These are phyloP conservation scores for Croton laevigatus DNA, from an alignment of 441 rosid genomes.

Conservation along the genomic window DNA sequence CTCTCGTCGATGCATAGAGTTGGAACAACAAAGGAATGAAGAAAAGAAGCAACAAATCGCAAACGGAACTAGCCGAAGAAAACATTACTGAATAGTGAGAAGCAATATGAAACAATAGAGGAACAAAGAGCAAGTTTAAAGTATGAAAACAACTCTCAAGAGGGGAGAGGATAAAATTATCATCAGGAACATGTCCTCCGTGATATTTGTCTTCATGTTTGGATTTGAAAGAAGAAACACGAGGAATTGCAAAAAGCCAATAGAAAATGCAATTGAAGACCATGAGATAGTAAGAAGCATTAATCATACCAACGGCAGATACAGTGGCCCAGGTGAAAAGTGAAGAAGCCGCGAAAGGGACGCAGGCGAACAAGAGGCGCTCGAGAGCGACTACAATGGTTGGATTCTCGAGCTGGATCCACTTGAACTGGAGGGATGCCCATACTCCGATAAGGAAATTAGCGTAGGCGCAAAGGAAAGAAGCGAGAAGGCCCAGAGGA, in stretches of 20 bases:
- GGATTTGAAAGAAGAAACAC: slow-evolving; percentile 77
- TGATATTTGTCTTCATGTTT: slow-evolving; percentile 78
- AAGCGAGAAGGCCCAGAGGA: slow-evolving; percentile 58
- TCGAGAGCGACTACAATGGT: slow-evolving; percentile 79
- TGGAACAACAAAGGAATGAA: slow-evolving; percentile 88
- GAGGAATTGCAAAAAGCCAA: slow-evolving; percentile 81
- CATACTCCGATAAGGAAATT: slow-evolving; percentile 79
- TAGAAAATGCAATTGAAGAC: slow-evolving; percentile 76
- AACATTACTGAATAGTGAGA: slow-evolving; percentile 75
- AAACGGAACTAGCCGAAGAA: slow-evolving; percentile 64
- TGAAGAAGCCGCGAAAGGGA: slow-evolving; percentile 71
- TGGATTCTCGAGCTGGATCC: slow-evolving; percentile 91
- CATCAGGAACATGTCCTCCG: slow-evolving; percentile 91
- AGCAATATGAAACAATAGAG: slow-evolving; percentile 78
- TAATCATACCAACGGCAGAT: slow-evolving; percentile 80
- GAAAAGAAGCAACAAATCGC: slow-evolving; percentile 76
- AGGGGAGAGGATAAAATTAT: slow-evolving; percentile 66
- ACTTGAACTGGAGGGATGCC: slow-evolving; percentile 95
- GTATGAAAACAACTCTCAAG: slow-evolving; percentile 86
- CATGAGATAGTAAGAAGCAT: slow-evolving; percentile 71
- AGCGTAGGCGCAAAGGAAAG: slow-evolving; percentile 68
- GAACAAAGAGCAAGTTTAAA: slow-evolving; percentile 71
- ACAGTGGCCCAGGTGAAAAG: slow-evolving; percentile 95
- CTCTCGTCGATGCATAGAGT: slow-evolving; percentile 85
- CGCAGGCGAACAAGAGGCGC: slow-evolving; percentile 84